A percentile compares a stretch with the other conserved stretches of the same genome.
These are phyloP conservation scores for Puya raimondii DNA, from an alignment of 176 grass and related monocot genomes.

Conservation along the genomic window DNA sequence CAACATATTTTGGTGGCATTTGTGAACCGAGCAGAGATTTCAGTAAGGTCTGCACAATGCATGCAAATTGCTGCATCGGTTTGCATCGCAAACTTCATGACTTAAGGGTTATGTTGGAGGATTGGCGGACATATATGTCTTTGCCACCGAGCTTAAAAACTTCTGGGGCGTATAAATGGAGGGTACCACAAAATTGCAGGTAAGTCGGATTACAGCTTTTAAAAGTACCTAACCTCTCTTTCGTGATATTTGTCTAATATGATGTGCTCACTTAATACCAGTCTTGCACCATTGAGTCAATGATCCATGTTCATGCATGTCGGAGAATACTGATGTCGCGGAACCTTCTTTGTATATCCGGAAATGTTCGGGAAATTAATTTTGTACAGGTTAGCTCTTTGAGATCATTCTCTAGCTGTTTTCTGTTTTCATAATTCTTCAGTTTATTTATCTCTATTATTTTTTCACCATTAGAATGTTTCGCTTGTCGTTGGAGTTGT, in stretches of 20 bases:
- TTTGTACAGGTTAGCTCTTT: no score
- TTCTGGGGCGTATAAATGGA: slow-evolving; percentile 32
- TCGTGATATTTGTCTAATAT: neutral
- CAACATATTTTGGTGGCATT: slow-evolving; percentile 56
- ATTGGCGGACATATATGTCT: slow-evolving; percentile 58
- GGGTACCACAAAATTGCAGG: slow-evolving; percentile 69
- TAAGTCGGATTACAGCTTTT: slow-evolving; percentile 9
- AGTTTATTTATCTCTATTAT: no score
- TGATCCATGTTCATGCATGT: no score
- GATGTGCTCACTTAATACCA: neutral
- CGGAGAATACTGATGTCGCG: no score
- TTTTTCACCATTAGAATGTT: no score
- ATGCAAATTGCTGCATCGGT: slow-evolving; percentile 71
- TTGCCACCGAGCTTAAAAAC: slow-evolving; percentile 40
- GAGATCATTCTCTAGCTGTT: no score
- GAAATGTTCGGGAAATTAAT: no score
- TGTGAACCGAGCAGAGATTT: slow-evolving; percentile 67
- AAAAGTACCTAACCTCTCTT: neutral
- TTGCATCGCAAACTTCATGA: slow-evolving; percentile 59
- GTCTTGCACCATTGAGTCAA: neutral
- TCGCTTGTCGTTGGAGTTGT: no score
- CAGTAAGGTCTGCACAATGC: slow-evolving; percentile 68
- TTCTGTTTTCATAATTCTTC: no score
- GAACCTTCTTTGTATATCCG: no score
- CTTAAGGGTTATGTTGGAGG: slow-evolving; percentile 54